A percentile compares a stretch with the other conserved stretches of the same genome.
Evolutionary conservation across 225 moss, liverwort and hornwort species (phyloP).

Genomic region (Neckera pumila): DNA sequence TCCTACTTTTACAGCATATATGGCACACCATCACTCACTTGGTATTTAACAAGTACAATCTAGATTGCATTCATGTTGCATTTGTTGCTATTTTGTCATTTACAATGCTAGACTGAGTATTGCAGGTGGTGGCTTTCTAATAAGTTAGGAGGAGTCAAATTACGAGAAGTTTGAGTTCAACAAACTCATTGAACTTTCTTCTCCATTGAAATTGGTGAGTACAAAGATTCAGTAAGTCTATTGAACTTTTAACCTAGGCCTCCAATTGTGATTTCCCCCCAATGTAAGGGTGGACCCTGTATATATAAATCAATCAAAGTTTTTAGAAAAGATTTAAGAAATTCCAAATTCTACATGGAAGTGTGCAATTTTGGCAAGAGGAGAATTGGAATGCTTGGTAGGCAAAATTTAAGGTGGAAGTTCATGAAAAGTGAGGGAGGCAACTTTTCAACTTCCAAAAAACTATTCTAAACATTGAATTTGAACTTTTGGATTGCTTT

Average conservation of each 20-base stretch:
- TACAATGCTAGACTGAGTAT: accelerated
- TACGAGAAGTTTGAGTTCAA: not conserved
- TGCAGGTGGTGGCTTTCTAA: not conserved
- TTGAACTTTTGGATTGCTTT: not conserved
- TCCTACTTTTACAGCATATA: accelerated
- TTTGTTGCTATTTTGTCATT: not conserved
- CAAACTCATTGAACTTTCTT: not conserved
- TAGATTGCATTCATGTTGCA: not conserved
- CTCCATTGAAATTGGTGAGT: not conserved
- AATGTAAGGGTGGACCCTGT: accelerated
- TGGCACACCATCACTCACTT: not conserved
- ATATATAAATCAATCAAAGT: accelerated
- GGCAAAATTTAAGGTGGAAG: not conserved
- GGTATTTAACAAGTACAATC: not conserved
- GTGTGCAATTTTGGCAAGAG: not conserved
- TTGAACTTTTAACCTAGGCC: not conserved
- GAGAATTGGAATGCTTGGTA: accelerated
- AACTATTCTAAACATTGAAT: not conserved
- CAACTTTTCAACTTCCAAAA: not conserved
- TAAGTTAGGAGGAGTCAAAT: accelerated
- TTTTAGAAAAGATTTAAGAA: accelerated
- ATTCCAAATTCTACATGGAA: not conserved
- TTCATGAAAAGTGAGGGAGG: accelerated
- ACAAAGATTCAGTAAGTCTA: accelerated
- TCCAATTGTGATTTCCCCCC: accelerated